phyloP scores from a whole-genome alignment of 768 basidiomycete species.

The Saitozyma sp. region DNA sequence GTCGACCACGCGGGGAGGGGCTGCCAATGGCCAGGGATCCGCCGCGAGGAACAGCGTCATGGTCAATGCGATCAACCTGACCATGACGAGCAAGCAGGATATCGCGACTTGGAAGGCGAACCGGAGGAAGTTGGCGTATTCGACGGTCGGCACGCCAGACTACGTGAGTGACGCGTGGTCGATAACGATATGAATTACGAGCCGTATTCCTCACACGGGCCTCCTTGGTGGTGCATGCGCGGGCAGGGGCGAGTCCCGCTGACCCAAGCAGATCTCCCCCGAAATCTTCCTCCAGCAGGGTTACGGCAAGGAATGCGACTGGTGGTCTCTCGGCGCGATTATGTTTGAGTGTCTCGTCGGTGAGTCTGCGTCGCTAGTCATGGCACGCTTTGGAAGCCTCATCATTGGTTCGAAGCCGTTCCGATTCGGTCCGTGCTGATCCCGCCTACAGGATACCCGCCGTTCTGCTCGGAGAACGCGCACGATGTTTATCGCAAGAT shows the following conservation, averaged over 20 bases:
- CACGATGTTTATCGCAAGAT: conserved; percentile 99
- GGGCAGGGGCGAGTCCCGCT: conserved; percentile 5
- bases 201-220: too few species aligned
- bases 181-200: not conserved
- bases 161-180: conserved; percentile 54
- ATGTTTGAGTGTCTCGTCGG: conserved; percentile 96
- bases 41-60: conserved; percentile 84
- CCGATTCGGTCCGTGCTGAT: not conserved
- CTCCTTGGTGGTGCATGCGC: not conserved
- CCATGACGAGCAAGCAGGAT: conserved; percentile 77
- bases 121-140: conserved; percentile 92
- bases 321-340: conserved; percentile 99
- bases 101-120: conserved; percentile 99
- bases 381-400: not conserved
- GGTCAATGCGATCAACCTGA: conserved; percentile 95
- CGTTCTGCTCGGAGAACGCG: conserved; percentile 93
- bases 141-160: conserved; percentile 95
- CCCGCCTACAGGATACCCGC: conserved; percentile 67
- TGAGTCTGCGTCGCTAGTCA: conserved; percentile 18
- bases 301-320: conserved; percentile 98
- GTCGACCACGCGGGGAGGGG: conserved; percentile 48
- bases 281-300: conserved; percentile 96
- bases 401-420: not conserved
- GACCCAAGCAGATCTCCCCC: conserved; percentile 67
- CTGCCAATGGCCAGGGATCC: conserved; percentile 31